phyloP scores from a whole-genome alignment of 441 rosid species.

The Pelargonium cotyledonis region DNA sequence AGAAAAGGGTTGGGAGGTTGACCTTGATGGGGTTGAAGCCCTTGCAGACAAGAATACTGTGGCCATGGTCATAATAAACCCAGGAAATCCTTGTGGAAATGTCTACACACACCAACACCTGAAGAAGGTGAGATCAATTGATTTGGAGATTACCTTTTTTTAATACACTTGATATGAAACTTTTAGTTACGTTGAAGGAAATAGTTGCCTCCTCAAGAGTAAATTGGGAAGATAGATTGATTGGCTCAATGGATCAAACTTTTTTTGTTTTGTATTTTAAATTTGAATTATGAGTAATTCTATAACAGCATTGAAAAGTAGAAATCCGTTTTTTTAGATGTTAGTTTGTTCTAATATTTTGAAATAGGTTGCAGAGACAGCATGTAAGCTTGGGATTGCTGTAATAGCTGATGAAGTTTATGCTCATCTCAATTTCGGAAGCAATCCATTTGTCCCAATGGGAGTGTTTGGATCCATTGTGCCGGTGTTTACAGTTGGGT shows the following conservation, averaged over 20 bases:
- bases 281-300: too few relatives aligned
- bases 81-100: conserved; percentile 34
- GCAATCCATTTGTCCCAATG: conserved; percentile 24
- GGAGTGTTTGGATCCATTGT: conserved; percentile 45
- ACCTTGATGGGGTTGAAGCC: conserved; percentile 37
- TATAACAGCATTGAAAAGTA: too few relatives aligned
- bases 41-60: conserved; percentile 45
- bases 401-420: conserved; percentile 43
- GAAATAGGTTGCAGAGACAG: conserved; percentile 40
- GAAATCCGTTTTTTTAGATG: background rate
- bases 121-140: conserved; percentile 15
- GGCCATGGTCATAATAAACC: conserved; percentile 39
- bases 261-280: too few relatives aligned
- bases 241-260: too few relatives aligned
- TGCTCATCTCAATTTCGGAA: conserved; percentile 24
- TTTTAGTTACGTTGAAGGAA: too few relatives aligned
- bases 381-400: conserved; percentile 37
- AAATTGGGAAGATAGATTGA: too few relatives aligned
- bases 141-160: too few relatives aligned
- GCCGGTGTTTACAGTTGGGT: conserved; percentile 55
- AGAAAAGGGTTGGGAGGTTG: conserved; percentile 48
- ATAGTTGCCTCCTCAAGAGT: too few relatives aligned
- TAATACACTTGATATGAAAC: too few relatives aligned
- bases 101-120: conserved; percentile 28
- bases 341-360: background rate